A percentile compares a stretch with the other conserved stretches of the same genome.
Evolutionary conservation across 225 moss, liverwort and hornwort genomes (phyloP).

Genomic region (Physcomitrellopsis africana): DNA sequence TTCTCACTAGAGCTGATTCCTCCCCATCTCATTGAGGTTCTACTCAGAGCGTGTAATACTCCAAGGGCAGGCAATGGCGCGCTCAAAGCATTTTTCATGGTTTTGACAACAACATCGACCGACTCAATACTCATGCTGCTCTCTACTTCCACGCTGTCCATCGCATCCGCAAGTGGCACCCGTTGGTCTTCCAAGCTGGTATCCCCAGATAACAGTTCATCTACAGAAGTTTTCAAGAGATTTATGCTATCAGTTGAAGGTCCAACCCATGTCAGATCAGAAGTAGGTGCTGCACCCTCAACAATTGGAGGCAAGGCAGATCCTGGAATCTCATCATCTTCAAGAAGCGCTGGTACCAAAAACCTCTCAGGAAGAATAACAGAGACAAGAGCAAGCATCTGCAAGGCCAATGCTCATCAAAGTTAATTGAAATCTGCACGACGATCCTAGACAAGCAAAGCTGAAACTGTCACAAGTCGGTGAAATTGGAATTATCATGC

Average conservation of each 20-base stretch:
- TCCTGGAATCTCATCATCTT: slow-evolving; percentile 52
- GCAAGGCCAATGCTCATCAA: slow-evolving; percentile 38
- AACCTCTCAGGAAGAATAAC: slow-evolving; percentile 84
- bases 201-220: slow-evolving; percentile 26
- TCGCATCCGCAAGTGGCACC: slow-evolving; percentile 33
- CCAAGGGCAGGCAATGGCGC: slow-evolving; percentile 74
- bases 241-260: slow-evolving; percentile 34
- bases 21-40: slow-evolving; percentile 38
- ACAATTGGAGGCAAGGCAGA: slow-evolving; percentile 47
- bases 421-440: slow-evolving; percentile 19
- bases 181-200: slow-evolving; percentile 23
- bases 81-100: slow-evolving; percentile 65
- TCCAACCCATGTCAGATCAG: slow-evolving; percentile 79
- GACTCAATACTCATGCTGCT: slow-evolving; percentile 29
- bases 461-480: slow-evolving; percentile 12
- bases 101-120: slow-evolving; percentile 44
- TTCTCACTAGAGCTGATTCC: slow-evolving; percentile 31
- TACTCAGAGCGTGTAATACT: slow-evolving; percentile 53
- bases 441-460: slow-evolving; percentile 16
- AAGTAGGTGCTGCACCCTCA: slow-evolving; percentile 60
- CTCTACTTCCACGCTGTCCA: slow-evolving; percentile 43
- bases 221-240: slow-evolving; percentile 27
- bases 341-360: slow-evolving; percentile 69
- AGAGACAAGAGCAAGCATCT: slow-evolving; percentile 86
- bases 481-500: slow-evolving; percentile 17